Evolutionary conservation across 2,329 filamentous ascomycete genomes (phyloP), one percentile per base, ranked within the genome.

Genomic region (Neonectria punicea): DNA sequence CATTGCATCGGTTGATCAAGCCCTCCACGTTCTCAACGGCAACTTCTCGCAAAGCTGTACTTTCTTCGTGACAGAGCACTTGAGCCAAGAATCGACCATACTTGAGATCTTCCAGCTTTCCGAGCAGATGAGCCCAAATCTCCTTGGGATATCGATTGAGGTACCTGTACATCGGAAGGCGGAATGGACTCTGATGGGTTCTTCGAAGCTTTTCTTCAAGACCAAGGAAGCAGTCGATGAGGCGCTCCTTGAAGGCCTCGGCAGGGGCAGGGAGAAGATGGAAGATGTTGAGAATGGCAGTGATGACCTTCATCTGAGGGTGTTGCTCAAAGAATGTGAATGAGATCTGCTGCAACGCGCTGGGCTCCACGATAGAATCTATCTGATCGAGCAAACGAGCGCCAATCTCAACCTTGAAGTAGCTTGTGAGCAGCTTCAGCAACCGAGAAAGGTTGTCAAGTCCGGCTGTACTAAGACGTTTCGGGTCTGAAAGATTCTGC

Each of bases 361-460:
- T 86, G 3, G 92, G 87, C 63, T 98, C 94, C 1, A 95, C 94
- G 68, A 99, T 94, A 11, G 91, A 88, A 76, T 95, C 95, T 80
- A 98, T 92, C 74, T 99, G 96, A 69, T 98, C 95, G 10, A 99
- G 85, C n/a, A 99, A 82, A 25, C 96, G 89, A 22, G 93, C 89
- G 7, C 96, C 97, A 58, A 99, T 99, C 77, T 99, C 96, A 1
- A 98, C 94, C 80, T 99, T 99, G 81, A 99, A 99, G 78, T 99
- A 99, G 65, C 96, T 98, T 0, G 95, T 99, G 18, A 99, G 84
- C 2, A 99, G 85, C 68, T 96, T 95, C 65, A 99, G 81, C 2
- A 99, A 85, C 43, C 95, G 90, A 18, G 94, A 94, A 34, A 99
- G 83, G 28, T 97, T 97, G 76, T 98, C 94, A 5, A 99, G 84